phyloP scores from a whole-genome alignment of 495 filamentous ascomycete species.

The Aspergillus kassunensis region DNA sequence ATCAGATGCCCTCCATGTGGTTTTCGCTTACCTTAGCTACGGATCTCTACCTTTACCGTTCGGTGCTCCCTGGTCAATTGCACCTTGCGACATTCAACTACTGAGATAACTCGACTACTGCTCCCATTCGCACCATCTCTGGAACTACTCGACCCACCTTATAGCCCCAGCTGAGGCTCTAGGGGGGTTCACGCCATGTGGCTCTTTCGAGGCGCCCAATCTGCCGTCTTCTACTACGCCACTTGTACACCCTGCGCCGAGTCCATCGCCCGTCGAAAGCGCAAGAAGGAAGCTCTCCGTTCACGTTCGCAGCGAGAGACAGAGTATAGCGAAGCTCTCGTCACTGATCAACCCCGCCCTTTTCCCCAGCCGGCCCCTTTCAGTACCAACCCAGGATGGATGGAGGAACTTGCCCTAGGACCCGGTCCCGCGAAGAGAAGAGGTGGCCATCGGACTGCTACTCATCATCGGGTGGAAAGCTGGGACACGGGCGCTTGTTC shows the following conservation, averaged over 20 bases:
- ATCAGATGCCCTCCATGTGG: constrained; percentile 42
- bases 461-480: constrained; percentile 41
- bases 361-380: constrained; percentile 80
- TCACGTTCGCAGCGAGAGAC: constrained; percentile 57
- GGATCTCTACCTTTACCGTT: constrained; percentile 18
- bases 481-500: constrained; percentile 41
- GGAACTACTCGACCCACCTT: neutral
- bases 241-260: constrained; percentile 78
- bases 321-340: constrained; percentile 40
- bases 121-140: neutral
- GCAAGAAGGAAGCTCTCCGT: constrained; percentile 60
- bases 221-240: constrained; percentile 80
- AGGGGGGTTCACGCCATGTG: constrained; percentile 36
- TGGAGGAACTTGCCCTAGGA: constrained; percentile 75
- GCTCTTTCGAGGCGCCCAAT: constrained; percentile 61
- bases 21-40: constrained; percentile 24
- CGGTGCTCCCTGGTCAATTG: constrained; percentile 24
- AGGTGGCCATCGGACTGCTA: constrained; percentile 37
- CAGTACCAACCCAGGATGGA: constrained; percentile 81
- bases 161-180: neutral
- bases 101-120: neutral
- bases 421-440: constrained; percentile 64
- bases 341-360: constrained; percentile 63
- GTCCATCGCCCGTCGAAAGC: constrained; percentile 56
- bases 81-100: constrained; percentile 20